Conservation (phyloP, 1,284 basidiomycete species). For the Pholiota adiposa region DNA sequence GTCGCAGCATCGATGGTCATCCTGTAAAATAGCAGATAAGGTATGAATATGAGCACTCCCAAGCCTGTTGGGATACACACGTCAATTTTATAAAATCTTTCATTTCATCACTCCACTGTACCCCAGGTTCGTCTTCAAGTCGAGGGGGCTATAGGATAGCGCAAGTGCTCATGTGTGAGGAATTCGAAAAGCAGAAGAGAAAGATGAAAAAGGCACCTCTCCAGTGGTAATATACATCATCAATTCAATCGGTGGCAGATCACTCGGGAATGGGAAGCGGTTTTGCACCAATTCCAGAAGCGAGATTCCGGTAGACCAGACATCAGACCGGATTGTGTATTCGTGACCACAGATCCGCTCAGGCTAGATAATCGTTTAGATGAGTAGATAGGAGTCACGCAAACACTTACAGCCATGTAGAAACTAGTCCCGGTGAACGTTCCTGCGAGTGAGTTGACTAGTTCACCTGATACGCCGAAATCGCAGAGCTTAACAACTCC, state of each 20-base stretch:
- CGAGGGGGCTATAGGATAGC: slow-evolving; percentile 69
- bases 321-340: slow-evolving; percentile 94
- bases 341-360: slow-evolving; percentile 90
- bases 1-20: slow-evolving; percentile 60
- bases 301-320: slow-evolving; percentile 97
- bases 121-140: slow-evolving; percentile 72
- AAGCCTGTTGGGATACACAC: slow-evolving; percentile 49
- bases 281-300: slow-evolving; percentile 94
- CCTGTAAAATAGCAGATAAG: slow-evolving; percentile 35
- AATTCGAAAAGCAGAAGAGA: slow-evolving; percentile 10
- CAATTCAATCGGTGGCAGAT: slow-evolving; percentile 91
- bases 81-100: slow-evolving; percentile 92
- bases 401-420: slow-evolving; percentile 90
- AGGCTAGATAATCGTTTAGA: slow-evolving; percentile 56
- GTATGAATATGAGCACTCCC: slow-evolving; percentile 11
- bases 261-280: slow-evolving; percentile 93
- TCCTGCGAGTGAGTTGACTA: slow-evolving; percentile 89
- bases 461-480: slow-evolving; percentile 96
- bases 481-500: slow-evolving; percentile 94
- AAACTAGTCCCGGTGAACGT: slow-evolving; percentile 97
- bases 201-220: slow-evolving; percentile 49
- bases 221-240: slow-evolving; percentile 89
- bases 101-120: slow-evolving; percentile 85
- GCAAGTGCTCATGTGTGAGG: background rate
- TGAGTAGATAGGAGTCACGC: slow-evolving; percentile 13